phyloP scores from a whole-genome alignment of 2,329 filamentous ascomycete genomes.

The Allantophomopsis lycopodina region DNA sequence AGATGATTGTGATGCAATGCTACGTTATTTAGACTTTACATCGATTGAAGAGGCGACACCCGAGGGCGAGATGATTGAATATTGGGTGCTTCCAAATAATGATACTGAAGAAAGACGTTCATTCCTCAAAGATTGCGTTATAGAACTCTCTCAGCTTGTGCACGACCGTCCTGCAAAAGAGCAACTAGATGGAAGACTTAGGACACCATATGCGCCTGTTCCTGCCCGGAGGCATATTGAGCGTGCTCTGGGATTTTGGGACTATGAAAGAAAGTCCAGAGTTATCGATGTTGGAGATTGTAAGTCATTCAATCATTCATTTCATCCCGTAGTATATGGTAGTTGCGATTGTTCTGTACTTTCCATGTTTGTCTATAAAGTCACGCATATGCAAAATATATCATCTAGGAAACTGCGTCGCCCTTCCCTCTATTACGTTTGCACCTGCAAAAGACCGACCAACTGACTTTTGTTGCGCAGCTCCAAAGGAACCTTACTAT shows the following conservation, averaged over 20 bases:
- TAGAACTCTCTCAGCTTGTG: neutral
- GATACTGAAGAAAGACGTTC: slow-evolving; percentile 1
- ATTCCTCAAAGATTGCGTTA: too few relatives aligned
- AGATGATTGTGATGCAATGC: slow-evolving; percentile 41
- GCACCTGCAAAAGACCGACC: too few relatives aligned
- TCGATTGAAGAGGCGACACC: slow-evolving; percentile 15
- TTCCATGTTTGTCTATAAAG: too few relatives aligned
- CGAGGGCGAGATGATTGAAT: slow-evolving; percentile 13
- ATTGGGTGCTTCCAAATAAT: slow-evolving; percentile 15
- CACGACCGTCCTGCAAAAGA: slow-evolving; percentile 7
- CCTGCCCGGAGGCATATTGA: slow-evolving; percentile 12
- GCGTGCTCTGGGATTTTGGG: slow-evolving; percentile 13
- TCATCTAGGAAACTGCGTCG: too few relatives aligned
- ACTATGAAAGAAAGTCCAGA: slow-evolving; percentile 14
- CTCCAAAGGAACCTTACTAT: slow-evolving; percentile 27
- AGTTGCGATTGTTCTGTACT: too few relatives aligned
- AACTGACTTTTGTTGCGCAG: too few relatives aligned
- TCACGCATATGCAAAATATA: too few relatives aligned
- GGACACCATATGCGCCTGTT: slow-evolving; percentile 4
- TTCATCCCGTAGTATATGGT: too few relatives aligned
- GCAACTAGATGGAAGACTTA: slow-evolving; percentile 2
- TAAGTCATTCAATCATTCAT: too few relatives aligned
- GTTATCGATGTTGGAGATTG: slow-evolving; percentile 9
- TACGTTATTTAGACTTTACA: slow-evolving; percentile 43
- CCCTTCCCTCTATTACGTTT: too few relatives aligned